Evolutionary conservation across 176 grass and related monocot species (phyloP), one percentile per base, ranked within the genome.

Genomic region (Triticum aestivum): DNA sequence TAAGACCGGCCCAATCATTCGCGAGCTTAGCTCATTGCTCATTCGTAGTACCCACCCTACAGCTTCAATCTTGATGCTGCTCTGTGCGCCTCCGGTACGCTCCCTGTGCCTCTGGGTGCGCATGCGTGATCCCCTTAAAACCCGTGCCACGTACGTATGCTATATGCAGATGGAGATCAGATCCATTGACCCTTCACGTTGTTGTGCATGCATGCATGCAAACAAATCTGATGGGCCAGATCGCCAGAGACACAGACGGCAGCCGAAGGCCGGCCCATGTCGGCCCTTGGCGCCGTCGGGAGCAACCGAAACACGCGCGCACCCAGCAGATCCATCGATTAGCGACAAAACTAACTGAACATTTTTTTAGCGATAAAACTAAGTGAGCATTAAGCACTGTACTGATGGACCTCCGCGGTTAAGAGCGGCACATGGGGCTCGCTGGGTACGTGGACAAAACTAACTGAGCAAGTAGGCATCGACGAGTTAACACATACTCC

Each of bases 121-220:
- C 64, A 32, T 69, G 30, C 82, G 44, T 33, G 70, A 37, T 76
- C 63, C 37, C 24, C 80, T 90, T 79, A 47, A 87, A 78, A 82
- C 18, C 54, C 24, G 79, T 73, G 84, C 65, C 79, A 65, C 81
- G 73, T 79, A 87, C 34, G 56, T 52, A 73, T 65, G 44, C 45
- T 42, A 39, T 49, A 51, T 18, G 51, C 51, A 18, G 49, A 78
- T 42, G 39, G 39, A 42, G 9, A 42, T 12, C 30, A 78, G 52
- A 30, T 27, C 32, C 37, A 79, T 72, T 9, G 29, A 79, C 44
- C 58, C 56, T 87, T 83, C 79, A 42, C 39, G 39, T 2, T 3
- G 39, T 42, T 29, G 29, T 65, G 63, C 63, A 32, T 64, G 61
- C 59, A 62, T 24, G 58, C 58, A 6, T 58, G 75, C 80, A 44